phyloP scores from a whole-genome alignment of 495 filamentous ascomycete genomes.

The Oidiodendron maius region DNA sequence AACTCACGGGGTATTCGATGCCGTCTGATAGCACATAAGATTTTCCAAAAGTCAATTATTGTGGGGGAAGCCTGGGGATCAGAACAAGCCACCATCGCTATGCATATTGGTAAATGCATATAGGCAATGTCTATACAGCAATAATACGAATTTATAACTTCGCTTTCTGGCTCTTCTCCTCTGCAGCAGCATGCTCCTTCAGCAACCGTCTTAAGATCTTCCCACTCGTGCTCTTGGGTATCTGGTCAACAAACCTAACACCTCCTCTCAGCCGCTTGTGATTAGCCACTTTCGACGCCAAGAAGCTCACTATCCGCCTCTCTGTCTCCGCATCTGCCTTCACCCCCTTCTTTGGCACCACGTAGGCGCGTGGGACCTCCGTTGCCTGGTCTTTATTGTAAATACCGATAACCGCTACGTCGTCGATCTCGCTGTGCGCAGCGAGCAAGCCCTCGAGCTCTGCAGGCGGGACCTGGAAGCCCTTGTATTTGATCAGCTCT shows the following conservation, averaged over 20 bases:
- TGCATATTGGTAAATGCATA: no score
- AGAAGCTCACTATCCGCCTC: slow-evolving; percentile 55
- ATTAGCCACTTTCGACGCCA: slow-evolving; percentile 43
- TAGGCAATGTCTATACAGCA: no score
- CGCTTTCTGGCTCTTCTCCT: slow-evolving; percentile 30
- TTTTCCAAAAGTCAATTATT: no score
- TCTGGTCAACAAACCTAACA: slow-evolving; percentile 69
- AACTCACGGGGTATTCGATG: no score
- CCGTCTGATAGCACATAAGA: no score
- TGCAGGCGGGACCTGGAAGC: slow-evolving; percentile 83
- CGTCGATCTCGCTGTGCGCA: slow-evolving; percentile 65
- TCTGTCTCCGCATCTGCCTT: slow-evolving; percentile 44
- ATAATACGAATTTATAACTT: slow-evolving; percentile 26
- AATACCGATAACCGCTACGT: slow-evolving; percentile 83
- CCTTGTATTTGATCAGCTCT: slow-evolving; percentile 88
- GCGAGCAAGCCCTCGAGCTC: slow-evolving; percentile 79
- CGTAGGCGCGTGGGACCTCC: slow-evolving; percentile 79
- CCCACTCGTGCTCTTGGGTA: slow-evolving; percentile 81
- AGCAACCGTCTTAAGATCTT: slow-evolving; percentile 80
- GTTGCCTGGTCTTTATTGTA: slow-evolving; percentile 62
- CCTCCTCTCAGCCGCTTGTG: slow-evolving; percentile 82
- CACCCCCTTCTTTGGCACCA: slow-evolving; percentile 57
- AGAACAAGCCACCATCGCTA: no score
- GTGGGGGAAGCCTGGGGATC: no score
- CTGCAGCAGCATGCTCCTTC: slow-evolving; percentile 29